Percentiles rank a stretch among this genome's conserved stretches.
Conservation (phyloP, 2,329 filamentous ascomycete species). For the Hypoxylon sp. region DNA sequence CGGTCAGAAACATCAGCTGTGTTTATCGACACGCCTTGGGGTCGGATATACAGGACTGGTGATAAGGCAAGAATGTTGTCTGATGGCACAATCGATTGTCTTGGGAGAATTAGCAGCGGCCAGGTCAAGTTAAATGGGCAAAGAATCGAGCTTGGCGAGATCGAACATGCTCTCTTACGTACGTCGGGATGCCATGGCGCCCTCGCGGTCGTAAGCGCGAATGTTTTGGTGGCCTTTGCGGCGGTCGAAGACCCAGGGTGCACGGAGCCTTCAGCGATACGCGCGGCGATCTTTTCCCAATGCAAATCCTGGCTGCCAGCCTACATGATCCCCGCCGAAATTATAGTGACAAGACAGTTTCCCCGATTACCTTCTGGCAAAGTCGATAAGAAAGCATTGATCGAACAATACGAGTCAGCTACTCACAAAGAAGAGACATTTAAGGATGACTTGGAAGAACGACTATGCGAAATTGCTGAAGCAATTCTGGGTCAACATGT, state of each 20-base stretch:
- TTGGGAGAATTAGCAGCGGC: constrained; percentile 82
- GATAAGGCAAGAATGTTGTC: constrained; percentile 80
- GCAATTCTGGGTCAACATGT: constrained; percentile 49
- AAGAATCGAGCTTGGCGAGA: constrained; percentile 82
- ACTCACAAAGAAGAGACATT: constrained; percentile 46
- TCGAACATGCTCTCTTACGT: constrained; percentile 77
- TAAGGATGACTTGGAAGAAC: constrained; percentile 53
- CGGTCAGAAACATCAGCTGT: constrained; percentile 77
- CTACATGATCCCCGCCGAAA: constrained; percentile 85
- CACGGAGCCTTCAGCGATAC: constrained; percentile 49
- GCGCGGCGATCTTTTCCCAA: constrained; percentile 63
- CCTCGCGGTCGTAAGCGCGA: constrained; percentile 75
- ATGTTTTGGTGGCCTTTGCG: constrained; percentile 81
- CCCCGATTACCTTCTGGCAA: constrained; percentile 88
- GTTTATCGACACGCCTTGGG: constrained; percentile 78
- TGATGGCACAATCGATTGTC: constrained; percentile 82
- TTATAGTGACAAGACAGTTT: constrained; percentile 73
- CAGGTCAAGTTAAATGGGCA: constrained; percentile 92
- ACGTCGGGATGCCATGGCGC: constrained; percentile 73
- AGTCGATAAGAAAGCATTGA: constrained; percentile 76
- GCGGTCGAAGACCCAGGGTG: constrained; percentile 60
- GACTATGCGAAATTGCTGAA: constrained; percentile 53
- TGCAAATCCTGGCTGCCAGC: constrained; percentile 82
- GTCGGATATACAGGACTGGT: constrained; percentile 84
- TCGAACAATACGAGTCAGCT: constrained; percentile 62